Base-by-base conservation (phyloP, 176 grass and related monocot species). In the Oryza officinalis region DNA sequence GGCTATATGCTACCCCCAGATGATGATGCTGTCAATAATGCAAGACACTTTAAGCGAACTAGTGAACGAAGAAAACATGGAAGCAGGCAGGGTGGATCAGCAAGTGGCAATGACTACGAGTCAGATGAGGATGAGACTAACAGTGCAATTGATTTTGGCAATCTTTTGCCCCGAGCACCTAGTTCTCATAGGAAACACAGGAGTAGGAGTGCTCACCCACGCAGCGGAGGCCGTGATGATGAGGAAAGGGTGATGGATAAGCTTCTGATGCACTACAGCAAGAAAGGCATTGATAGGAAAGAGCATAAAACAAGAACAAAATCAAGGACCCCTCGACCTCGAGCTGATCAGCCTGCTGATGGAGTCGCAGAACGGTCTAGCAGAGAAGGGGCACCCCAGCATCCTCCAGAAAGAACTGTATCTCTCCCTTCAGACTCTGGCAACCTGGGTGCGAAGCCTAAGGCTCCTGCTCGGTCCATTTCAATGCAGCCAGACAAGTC, bases 241-340 rank as follows among this genome's bases (percentile, higher is more conserved):
- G 88, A 92, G 44, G 97, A 99, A 71, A 95, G 57, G 68, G 87
- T 90, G 87, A 86, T 96, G 89, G 97, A 99, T 63, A 94, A 90
- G 54, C 87, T 96, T 65, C 86, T 96, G 52, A 85, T 75, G 81
- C 86, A 96, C 44, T 91, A 96, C 77, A 94, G 93, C 85, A 89
- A 85, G 84, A 99, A 99, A 88, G 88, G 91, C 32, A 7, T 77
- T 12, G 90, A 71, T 3, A 82, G 72, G 67, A 72, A 85, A 13
- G 87, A 92, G 37, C 75, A 26, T 33, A 92, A 37, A 61, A 69
- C 71, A 27, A 84, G 81, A 81, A 63, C 30, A 2, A 90, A 87
- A 76, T 83, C 75, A 49, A 61, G 54, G 26, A 46, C 57, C 22
- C 72, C 74, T 28, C 73, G 63, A 22, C 77, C 45, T 64, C 77